These are phyloP conservation scores for Eucalyptus tenuipes DNA, from an alignment of 345 rosid genomes.

Conservation along the genomic window DNA sequence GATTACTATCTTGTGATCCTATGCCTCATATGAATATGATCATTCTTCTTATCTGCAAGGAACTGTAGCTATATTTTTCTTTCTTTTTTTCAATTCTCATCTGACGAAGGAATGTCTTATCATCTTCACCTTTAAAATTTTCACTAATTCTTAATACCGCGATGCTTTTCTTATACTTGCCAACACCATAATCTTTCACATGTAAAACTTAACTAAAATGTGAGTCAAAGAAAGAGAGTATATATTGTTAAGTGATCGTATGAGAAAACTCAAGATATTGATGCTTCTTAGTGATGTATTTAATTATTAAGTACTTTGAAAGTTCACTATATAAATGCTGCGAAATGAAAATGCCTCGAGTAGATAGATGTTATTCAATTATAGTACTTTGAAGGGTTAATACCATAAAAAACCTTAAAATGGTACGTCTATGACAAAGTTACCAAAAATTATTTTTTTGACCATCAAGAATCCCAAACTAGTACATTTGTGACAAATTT, in stretches of 20 bases:
- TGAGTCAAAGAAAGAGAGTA: background rate
- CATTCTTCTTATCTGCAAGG: background rate
- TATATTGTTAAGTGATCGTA: background rate
- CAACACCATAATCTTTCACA: background rate
- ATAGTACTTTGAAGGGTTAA: background rate
- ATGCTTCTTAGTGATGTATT: background rate
- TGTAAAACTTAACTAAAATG: background rate
- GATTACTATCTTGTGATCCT: background rate
- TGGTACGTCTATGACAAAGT: no score
- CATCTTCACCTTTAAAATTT: background rate
- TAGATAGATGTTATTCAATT: background rate
- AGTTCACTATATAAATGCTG: background rate
- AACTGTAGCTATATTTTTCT: background rate
- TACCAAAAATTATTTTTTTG: no score
- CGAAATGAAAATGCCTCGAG: background rate
- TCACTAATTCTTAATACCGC: background rate
- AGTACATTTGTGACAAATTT: no score
- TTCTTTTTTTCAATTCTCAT: background rate
- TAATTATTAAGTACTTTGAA: background rate
- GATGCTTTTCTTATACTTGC: background rate
- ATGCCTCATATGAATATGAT: background rate
- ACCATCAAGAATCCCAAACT: rapidly evolving
- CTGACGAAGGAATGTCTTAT: background rate
- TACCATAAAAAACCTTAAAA: background rate
- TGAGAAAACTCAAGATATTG: background rate